Conservation (phyloP, 768 basidiomycete genomes). For the Collybia sordida region DNA sequence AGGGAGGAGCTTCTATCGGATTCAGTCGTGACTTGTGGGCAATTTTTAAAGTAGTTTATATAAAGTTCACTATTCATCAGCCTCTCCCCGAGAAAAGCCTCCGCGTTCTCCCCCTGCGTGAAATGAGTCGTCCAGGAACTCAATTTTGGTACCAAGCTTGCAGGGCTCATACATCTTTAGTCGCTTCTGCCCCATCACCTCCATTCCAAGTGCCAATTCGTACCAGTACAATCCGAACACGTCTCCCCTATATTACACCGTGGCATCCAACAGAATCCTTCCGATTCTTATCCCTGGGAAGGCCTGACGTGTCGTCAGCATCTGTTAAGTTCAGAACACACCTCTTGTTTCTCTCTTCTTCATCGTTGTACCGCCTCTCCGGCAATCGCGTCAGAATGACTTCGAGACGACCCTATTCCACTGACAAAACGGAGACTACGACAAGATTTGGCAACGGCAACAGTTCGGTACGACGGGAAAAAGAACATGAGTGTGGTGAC, state of each 20-base stretch:
- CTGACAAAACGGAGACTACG: constrained; percentile 12
- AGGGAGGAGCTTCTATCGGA: too few species aligned
- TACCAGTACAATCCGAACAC: constrained; percentile 9
- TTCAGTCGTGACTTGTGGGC: too few species aligned
- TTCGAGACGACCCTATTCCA: constrained; percentile 24
- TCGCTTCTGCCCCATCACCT: constrained; percentile 1
- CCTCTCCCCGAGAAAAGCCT: too few species aligned
- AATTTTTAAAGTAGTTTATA: too few species aligned
- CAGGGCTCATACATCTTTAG: constrained; percentile 6
- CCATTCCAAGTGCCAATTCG: constrained; percentile 1
- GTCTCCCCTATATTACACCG: constrained; percentile 10
- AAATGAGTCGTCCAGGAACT: constrained; percentile 14
- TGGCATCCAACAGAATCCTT: constrained; percentile 6
- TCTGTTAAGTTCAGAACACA: constrained; percentile 2
- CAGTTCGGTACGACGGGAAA: constrained; percentile 5
- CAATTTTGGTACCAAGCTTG: constrained; percentile 17
- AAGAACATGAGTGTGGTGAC: constrained; percentile 12
- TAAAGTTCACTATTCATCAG: too few species aligned
- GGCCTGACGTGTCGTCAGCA: constrained; percentile 8
- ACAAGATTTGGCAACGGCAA: not conserved
- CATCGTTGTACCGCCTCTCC: not conserved
- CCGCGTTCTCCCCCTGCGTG: not conserved
- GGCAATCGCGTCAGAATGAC: constrained; percentile 12
- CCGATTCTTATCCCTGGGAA: constrained; percentile 8
- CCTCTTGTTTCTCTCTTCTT: constrained; percentile 4